These are phyloP conservation scores for Aotearoamyces nothofagi DNA, from an alignment of 2,329 filamentous ascomycete genomes.

Conservation along the genomic window DNA sequence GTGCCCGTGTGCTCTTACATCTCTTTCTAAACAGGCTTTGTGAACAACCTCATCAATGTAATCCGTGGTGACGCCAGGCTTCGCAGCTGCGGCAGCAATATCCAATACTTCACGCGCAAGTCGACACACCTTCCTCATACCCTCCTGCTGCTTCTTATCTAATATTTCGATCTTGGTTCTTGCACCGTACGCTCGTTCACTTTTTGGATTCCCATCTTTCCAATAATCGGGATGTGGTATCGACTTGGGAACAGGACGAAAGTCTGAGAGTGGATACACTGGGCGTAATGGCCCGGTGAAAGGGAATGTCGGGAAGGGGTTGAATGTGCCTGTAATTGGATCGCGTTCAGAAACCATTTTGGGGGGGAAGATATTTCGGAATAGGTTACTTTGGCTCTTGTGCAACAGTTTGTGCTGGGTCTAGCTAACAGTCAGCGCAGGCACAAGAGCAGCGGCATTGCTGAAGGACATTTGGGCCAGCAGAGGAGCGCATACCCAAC, in stretches of 20 bases:
- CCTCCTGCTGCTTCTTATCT: slow-evolving; percentile 62
- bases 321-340: slow-evolving; percentile 78
- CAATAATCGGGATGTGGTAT: slow-evolving; percentile 84
- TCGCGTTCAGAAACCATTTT: slow-evolving; percentile 82
- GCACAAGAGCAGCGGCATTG: too few species aligned
- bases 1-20: slow-evolving; percentile 41
- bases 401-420: slow-evolving; percentile 69
- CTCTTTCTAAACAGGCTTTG: slow-evolving; percentile 82
- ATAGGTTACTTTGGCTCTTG: slow-evolving; percentile 63
- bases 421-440: slow-evolving; percentile 28
- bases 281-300: slow-evolving; percentile 74
- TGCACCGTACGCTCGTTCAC: slow-evolving; percentile 41
- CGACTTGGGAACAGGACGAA: slow-evolving; percentile 58
- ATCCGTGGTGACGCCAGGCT: slow-evolving; percentile 91
- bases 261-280: slow-evolving; percentile 68
- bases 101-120: slow-evolving; percentile 85
- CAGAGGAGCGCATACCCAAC: slow-evolving; percentile 56
- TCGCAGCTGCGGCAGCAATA: slow-evolving; percentile 67
- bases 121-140: slow-evolving; percentile 84
- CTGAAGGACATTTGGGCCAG: too few species aligned
- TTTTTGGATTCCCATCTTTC: slow-evolving; percentile 59
- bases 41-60: slow-evolving; percentile 91
- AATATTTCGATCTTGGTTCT: slow-evolving; percentile 74
- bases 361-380: slow-evolving; percentile 60
- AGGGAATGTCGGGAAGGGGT: slow-evolving; percentile 79